A percentile compares a stretch with the other conserved stretches of the same genome.
phyloP scores from a whole-genome alignment of 23 red algal genomes.

The Rhodosorus marinus region DNA sequence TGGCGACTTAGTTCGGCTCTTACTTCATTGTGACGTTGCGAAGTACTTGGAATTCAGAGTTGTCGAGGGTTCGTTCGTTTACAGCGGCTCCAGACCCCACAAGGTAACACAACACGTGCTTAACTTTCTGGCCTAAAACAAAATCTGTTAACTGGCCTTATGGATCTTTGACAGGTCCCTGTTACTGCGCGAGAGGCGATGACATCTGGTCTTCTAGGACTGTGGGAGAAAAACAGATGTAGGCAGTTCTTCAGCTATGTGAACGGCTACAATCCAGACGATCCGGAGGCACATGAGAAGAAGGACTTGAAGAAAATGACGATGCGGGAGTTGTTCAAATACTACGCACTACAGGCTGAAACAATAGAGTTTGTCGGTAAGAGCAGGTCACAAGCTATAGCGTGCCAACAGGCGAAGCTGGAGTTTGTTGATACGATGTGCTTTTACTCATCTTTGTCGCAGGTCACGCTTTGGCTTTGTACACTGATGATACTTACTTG shows the following conservation, averaged over 20 bases:
- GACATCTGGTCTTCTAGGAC: conserved; percentile 69
- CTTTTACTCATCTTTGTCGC: too few species aligned
- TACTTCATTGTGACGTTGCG: conserved; percentile 58
- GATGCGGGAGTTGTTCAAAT: conserved; percentile 80
- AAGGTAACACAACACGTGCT: too few species aligned
- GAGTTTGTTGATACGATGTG: too few species aligned
- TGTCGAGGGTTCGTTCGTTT: conserved; percentile 89
- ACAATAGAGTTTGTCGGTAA: conserved; percentile 79
- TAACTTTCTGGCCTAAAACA: too few species aligned
- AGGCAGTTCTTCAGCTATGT: conserved; percentile 85
- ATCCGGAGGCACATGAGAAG: conserved; percentile 27
- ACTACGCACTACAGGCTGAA: conserved; percentile 68
- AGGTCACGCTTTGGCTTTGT: conserved; percentile 91
- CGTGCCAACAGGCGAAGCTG: too few species aligned
- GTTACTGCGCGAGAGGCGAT: conserved; percentile 76
- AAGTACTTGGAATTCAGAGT: conserved; percentile 95
- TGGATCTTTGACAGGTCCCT: too few species aligned
- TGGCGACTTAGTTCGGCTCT: conserved; percentile 67
- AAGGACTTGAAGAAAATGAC: conserved; percentile 42
- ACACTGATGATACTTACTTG: conserved; percentile 74
- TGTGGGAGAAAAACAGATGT: conserved; percentile 98
- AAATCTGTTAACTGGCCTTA: too few species aligned
- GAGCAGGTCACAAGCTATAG: too few species aligned
- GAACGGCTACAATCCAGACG: conserved; percentile 36
- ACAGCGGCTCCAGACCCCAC: conserved; percentile 57